Evolutionary conservation across 2,329 filamentous ascomycete genomes (phyloP), one percentile per base, ranked within the genome.

Genomic region (Calonectria hongkongensis): DNA sequence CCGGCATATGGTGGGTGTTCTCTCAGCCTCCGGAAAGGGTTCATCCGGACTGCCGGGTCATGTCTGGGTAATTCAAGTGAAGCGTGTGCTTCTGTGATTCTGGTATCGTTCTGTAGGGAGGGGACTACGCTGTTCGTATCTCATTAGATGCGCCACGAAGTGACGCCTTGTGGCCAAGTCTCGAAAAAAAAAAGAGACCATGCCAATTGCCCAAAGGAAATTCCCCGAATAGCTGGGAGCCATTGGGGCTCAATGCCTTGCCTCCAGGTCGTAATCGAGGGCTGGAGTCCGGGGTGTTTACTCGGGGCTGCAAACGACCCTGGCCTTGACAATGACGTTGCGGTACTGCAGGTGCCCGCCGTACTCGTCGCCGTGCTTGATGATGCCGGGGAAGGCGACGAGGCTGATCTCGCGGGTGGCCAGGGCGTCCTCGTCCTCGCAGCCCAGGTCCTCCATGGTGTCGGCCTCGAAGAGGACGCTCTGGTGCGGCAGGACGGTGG

Each of bases 381-480:
- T 85, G 27, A 94, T 86, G 8, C 89, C 90, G 1, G 92, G 92
- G 69, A 93, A 94, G 2, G 89, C 90, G 27, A 92, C 89, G 81
- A 91, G 94, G 70, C 85, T 86, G 43, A 94, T 88, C 66, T 91
- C 88, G 65, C 90, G 85, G 54, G 85, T 84, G 18, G 83, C 81
- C 27, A 91, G 84, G 12, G 82, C 85, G 21, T 91, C 89, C 73
- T 92, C 91, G 71, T 91, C 89, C 76, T 91, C 89, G 18, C 90
- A 91, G 43, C 91, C 89, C 56, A 93, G 86, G 77, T 94, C 91
- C 76, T 94, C 92, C 92, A 94, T 94, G 4, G 84, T 89, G 30
- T 86, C 84, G 1, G 85, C 71, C 77, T 93, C 90, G 78, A 93
- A 94, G 63, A 88, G 81, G 3, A 87, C 85, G 71, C 83, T 84